Base-by-base conservation (phyloP, 495 filamentous ascomycete species). In the Pyrenula massariospora region DNA sequence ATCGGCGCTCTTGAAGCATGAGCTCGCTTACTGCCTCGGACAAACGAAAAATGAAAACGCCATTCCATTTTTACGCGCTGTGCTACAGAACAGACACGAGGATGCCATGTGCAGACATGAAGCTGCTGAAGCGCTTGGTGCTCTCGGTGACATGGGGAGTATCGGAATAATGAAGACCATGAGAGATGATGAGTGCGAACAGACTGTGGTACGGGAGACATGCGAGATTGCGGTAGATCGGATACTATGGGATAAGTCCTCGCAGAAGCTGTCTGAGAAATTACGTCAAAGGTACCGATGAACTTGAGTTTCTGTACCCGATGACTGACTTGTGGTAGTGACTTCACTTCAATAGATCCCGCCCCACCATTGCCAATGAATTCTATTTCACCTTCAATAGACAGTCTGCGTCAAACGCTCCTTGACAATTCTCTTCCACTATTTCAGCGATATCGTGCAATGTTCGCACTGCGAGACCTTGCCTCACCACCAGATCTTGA, bases 71-170 rank as follows among this genome's bases (percentile, higher is more conserved):
- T 76, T 99, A 52, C 81, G 85, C 54, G 67, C 77, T 15, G 86
- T 95, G n/a, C 74, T 99, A 56, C 79, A 86, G 62, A 82, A 97
- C 65, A 67, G 78, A 52, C 60, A 79, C 21, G 89, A 97, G 70
- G 92, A 96, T 75, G 69, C 84, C 48, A 99, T 99, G 91, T 94
- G 89, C 66, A 80, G 93, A 62, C 93, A 99, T 62, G 93, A 99
- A 73, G 92, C 93, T 3, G 93, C 91, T 1, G 93, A 99, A 77
- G 93, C 92, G 20, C 76, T 99, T 22, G 93, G 91, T 2, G 94
- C 93, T 22, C 75, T 99, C 53, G 89, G 88, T 0, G 82, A 94
- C 56, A 67, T 69, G 11, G 76, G 73, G 2, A 91, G 87, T 59
- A 66, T 96, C 66, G 81, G 78, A 0, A 66, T 96, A 12, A 69